Evolutionary conservation across 768 basidiomycete genomes (phyloP).

Genomic region (Suillus weaverae): DNA sequence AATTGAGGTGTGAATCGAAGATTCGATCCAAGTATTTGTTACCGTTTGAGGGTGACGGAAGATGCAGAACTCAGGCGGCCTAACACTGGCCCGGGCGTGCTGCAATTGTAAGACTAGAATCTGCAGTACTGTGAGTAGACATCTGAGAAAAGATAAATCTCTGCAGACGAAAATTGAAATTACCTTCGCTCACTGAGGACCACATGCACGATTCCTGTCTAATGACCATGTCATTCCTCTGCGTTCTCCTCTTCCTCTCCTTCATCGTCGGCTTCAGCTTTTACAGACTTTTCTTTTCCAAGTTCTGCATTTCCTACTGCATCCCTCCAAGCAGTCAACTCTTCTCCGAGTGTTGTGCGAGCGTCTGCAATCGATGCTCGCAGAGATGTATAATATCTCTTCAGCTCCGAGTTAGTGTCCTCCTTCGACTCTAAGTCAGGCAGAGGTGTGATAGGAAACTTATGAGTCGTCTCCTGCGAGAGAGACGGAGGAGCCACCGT

Average conservation of each 20-base stretch:
- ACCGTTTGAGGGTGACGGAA: slow-evolving; percentile 21
- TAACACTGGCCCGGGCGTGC: too few relatives aligned
- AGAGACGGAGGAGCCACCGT: slow-evolving; percentile 21
- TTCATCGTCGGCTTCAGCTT: slow-evolving; percentile 44
- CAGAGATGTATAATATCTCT: slow-evolving; percentile 51
- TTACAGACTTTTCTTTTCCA: slow-evolving; percentile 52
- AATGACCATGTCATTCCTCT: slow-evolving; percentile 2
- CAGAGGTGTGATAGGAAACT: slow-evolving; percentile 21
- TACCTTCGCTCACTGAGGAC: not conserved
- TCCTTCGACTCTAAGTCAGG: slow-evolving; percentile 10
- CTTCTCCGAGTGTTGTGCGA: slow-evolving; percentile 56
- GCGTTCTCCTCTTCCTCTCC: slow-evolving; percentile 50
- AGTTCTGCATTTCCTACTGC: slow-evolving; percentile 64
- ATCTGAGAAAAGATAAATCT: not conserved
- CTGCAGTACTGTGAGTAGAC: not conserved
- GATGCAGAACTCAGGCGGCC: slow-evolving; percentile 58
- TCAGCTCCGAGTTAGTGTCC: not conserved
- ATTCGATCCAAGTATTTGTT: too few relatives aligned
- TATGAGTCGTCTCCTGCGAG: slow-evolving; percentile 21
- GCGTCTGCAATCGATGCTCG: slow-evolving; percentile 51
- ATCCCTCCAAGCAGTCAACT: slow-evolving; percentile 76
- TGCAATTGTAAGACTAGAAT: not conserved
- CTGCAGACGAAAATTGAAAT: too few relatives aligned
- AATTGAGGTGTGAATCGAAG: too few relatives aligned
- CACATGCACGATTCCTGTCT: not conserved